Evolutionary conservation across 2,329 filamentous ascomycete species (phyloP), one percentile per base, ranked within the genome.

Genomic region (Talaromyces sp.): DNA sequence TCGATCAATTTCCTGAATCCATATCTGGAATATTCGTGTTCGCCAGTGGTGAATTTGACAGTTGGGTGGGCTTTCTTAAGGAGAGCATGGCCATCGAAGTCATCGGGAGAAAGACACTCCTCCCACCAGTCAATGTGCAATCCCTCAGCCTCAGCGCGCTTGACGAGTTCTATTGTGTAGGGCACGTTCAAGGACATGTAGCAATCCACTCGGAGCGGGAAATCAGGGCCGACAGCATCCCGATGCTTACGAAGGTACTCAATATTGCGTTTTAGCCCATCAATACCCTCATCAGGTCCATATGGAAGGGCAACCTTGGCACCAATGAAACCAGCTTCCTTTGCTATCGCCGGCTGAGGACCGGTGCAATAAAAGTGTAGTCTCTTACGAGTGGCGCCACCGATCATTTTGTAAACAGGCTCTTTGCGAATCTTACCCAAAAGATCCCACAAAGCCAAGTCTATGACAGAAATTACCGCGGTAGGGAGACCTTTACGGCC

Each of bases 51-150:
- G 79, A 97, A 97, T 75, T 95, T 96, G 75, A 93, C 80, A 2
- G 87, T 88, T 0, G 92, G 92, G 70, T 96, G 91, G 1, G 92
- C 92, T 52, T 87, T 85, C 81, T 97, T 97, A 77, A 97, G 86
- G 71, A 91, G 85, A 63, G 85, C 88, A 67, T 95, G 95, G 58
- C 92, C 92, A 67, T 96, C 92, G 50, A 89, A 90, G 77, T 97
- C 92, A 73, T 97, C 92, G 10, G 92, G 92, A 31, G 87, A 89
- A 62, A 97, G 78, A 63, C 91, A 95, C 78, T 97, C 92, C 78
- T 97, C 92, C 91, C 91, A 96, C 92, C 92, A 97, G 78, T 96
- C 91, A 72, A 97, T 92, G 73, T 93, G 83, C 64, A 96, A 82
- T 65, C 91, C 86, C 66, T 88, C 82, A 69, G 86, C 89, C 60